Evolutionary conservation across 2,329 filamentous ascomycete species (phyloP), one percentile per base, ranked within the genome.

Genomic region (Apiospora aurea): DNA sequence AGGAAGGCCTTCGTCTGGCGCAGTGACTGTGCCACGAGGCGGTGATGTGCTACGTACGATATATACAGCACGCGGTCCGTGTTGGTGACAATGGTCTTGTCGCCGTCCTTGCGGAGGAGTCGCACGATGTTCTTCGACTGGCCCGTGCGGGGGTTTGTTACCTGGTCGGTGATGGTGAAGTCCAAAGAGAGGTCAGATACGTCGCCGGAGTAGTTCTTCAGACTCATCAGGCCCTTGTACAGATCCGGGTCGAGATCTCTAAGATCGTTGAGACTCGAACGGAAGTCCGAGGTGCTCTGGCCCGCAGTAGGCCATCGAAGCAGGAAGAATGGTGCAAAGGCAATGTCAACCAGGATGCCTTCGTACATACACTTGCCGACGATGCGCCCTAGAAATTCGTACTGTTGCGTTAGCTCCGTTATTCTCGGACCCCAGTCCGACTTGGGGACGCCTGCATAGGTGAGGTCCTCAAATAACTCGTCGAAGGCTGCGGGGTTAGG

Each of bases 351-450:
- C 3, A 99, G 87, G 64, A 99, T 98, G 0, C 95, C 95, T 83
- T 99, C 96, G 79, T 99, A 99, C 78, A 99, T 86, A 82, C 96
- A 99, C 81, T 99, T 99, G 14, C 96, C 96, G 38, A 99, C 92
- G 41, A 99, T 90, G 4, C 96, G 92, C 1, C 96, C 96, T 0
- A 98, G 86, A 76, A 99, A 99, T 79, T 98, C 95, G 79, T 94
- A 98, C 18, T 91, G 90, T 74, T 89, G 89, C 6, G 96, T 85
- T 21, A 96, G 82, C 41, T 91, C 87, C 4, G 83, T 81, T 68
- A 94, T 85, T 2, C 84, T 82, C 0, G 87, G 85, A 70, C 86
- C 87, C 85, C 88, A 93, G 34, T 89, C 86, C 4, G 83, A 77
- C 26, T 87, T 87, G 2, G 84, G 83, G 1, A 90, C 73, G 0